Base-by-base conservation (phyloP, 805 yeast genomes). In the Yamadazyma insecticola region DNA sequence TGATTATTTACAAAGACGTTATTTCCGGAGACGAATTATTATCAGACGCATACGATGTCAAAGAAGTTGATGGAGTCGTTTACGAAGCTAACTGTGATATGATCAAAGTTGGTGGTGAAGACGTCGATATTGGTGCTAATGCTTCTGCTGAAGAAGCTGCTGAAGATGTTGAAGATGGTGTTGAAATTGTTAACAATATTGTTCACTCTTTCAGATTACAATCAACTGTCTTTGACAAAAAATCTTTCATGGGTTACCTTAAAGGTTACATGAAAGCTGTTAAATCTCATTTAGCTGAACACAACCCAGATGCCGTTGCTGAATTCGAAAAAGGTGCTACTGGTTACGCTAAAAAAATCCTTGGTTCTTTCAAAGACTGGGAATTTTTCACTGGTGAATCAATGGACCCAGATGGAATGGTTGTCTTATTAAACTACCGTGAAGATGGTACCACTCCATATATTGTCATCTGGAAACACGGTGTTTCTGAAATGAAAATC, bases 331-430 rank as follows among this genome's bases (percentile, higher is more conserved):
- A 92, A 78, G 97, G 97, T 67, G 98, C 98, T 54, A 76, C 80
- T 53, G 70, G 85, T 53, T 92, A 89, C 78, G 94, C 85, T 70
- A 92, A 92, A 86, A 92, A 92, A 79, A 82, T 92, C 50, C 67
- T 92, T 56, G 83, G 80, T 57, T 82, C 89, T 69, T 92, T 92
- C 92, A 83, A 82, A 63, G 98, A 92, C 80, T 92, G 94, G 95
- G 98, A 92, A 64, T 92, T 92, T 79, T 92, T 71, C 89, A 90
- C 96, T 52, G 97, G 98, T 77, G 97, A 90, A 76, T 84, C 96
- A 63, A 92, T 92, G 98, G 97, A 92, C 80, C 98, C 98, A 67
- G 98, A 92, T 71, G 98, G 82, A 53, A 92, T 92, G 98, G 72
- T 92, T 61, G 87, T 88, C 52, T 79, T 92, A 67, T 84, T 92